Evolutionary conservation across 768 basidiomycete genomes (phyloP), one percentile per base, ranked within the genome.

Genomic region (Naganishia vishniacii): DNA sequence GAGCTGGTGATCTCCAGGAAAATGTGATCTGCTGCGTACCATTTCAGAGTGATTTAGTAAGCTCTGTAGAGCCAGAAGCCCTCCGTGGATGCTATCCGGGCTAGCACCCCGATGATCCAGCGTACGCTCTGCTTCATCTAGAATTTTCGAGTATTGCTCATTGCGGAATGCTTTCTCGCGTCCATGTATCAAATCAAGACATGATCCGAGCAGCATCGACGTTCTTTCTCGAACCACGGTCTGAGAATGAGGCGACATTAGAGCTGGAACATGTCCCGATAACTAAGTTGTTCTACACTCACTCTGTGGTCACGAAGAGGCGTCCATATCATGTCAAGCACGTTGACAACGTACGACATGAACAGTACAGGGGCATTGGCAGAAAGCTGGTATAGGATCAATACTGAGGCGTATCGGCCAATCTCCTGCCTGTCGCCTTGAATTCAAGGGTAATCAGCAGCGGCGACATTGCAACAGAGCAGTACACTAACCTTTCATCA

Each of bases 331-430:
- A 91, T 91, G 75, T 92, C 91, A 56, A 98, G 86, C 13, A 95
- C 88, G 41, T 88, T 82, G 59, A 83, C 83, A 23, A 98, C 91
- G 77, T 91, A 88, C 1, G 88, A 83, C 70, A 91, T 86, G 77
- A 97, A 94, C 71, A 91, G 86, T 7, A 81, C 84, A 0, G 90
- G 88, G 67, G 88, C 92, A 77, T 91, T 88, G 29, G 85, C 83
- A 1, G 95, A 93, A 44, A 99, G 82, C 77, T 95, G 93, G 78
- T 93, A 93, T 41, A 98, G 78, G 51, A 97, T 89, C 59, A 98
- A 83, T 1, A 97, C 92, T 0, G 92, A 93, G 0, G 91, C 91
- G 77, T 95, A 94, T 61, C 94, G 83, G 1, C 88, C 86, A 28
- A 87, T 83, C 74, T 97, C 94, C 62, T 82, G 82, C 65, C 84